phyloP scores from a whole-genome alignment of 2,329 filamentous ascomycete genomes.

The Gyromitra esculenta region DNA sequence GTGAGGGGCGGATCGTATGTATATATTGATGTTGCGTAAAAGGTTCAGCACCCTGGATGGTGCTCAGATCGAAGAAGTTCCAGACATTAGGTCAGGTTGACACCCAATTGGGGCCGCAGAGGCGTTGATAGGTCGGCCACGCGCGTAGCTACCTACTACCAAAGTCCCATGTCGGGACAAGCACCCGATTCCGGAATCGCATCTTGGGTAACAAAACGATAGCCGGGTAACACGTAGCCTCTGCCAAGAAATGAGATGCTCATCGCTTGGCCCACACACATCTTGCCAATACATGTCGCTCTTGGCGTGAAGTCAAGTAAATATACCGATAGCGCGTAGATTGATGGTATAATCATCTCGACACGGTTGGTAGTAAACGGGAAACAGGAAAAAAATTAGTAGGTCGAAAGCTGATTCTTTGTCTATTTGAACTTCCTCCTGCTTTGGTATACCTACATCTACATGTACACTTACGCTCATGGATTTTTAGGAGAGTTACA shows the following conservation, averaged over 20 bases:
- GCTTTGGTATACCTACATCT: no score
- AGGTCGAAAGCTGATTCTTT: no score
- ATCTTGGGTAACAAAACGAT: background rate
- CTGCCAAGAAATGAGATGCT: conserved; percentile 12
- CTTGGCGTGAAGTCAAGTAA: no score
- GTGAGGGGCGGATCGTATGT: background rate
- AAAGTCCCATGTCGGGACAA: conserved; percentile 14
- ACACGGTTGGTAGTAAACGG: no score
- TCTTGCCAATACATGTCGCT: no score
- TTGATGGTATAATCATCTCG: no score
- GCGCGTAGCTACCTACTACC: conserved; percentile 12
- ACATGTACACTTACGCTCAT: no score
- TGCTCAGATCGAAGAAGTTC: conserved; percentile 8
- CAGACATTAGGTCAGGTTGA: conserved; percentile 3
- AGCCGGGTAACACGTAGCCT: conserved; percentile 18
- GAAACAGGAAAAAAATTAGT: no score
- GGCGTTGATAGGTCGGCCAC: conserved; percentile 8
- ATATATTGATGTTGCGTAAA: conserved; percentile 8
- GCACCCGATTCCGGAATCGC: background rate
- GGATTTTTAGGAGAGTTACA: no score
- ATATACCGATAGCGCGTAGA: no score
- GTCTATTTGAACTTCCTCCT: no score
- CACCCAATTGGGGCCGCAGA: conserved; percentile 17
- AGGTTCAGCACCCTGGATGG: background rate
- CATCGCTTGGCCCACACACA: background rate